Conservation (phyloP, 139 green algal species). For the Chlamydomonas sphaeroides region DNA sequence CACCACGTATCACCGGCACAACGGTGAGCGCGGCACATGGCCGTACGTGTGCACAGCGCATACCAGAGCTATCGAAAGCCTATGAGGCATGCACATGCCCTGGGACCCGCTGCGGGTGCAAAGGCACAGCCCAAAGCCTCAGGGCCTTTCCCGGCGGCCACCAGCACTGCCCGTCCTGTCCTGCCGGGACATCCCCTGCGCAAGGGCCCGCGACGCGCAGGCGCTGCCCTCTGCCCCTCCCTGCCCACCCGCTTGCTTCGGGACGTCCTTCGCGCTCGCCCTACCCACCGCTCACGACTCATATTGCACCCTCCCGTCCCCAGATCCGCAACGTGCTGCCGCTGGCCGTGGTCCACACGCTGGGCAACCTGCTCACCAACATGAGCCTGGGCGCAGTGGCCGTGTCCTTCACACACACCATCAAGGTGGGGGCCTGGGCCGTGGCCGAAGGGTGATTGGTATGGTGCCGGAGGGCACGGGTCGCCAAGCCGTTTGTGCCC, state of each 20-base stretch:
- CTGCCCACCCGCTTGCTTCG: neutral
- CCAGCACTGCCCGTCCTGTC: neutral
- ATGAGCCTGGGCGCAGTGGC: conserved; percentile 94
- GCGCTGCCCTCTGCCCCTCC: too few relatives aligned
- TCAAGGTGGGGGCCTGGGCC: conserved; percentile 81
- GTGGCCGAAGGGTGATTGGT: too few relatives aligned
- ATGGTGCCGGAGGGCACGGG: too few relatives aligned
- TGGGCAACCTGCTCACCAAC: conserved; percentile 99
- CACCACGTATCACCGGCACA: conserved; percentile 63
- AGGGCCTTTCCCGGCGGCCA: neutral
- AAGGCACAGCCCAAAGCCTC: neutral
- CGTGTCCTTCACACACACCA: conserved; percentile 99
- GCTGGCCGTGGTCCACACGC: conserved; percentile 92
- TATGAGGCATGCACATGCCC: too few relatives aligned
- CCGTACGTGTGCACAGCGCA: too few relatives aligned
- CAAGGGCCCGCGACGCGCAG: too few relatives aligned
- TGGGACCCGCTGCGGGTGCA: neutral
- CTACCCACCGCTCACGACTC: too few relatives aligned
- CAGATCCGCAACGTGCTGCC: conserved; percentile 86
- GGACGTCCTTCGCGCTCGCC: too few relatives aligned
- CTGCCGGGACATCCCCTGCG: too few relatives aligned
- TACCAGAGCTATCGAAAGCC: too few relatives aligned
- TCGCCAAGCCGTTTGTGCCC: too few relatives aligned
- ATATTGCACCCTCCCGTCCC: neutral
- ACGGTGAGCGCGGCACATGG: conserved; percentile 47